These are phyloP conservation scores for Andrographis paniculata DNA, from an alignment of 305 asterid genomes.

Conservation along the genomic window DNA sequence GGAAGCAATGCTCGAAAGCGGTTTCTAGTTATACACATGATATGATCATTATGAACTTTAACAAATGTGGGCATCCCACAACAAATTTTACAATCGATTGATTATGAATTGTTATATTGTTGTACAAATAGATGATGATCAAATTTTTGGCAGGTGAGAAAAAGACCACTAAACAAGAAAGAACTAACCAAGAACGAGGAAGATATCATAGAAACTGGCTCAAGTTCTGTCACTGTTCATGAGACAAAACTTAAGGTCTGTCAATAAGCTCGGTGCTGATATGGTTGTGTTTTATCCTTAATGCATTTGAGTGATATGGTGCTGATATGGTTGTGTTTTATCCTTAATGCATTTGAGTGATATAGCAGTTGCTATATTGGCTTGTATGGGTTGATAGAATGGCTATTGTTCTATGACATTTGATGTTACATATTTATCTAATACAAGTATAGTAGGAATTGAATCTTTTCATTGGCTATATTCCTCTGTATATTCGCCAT, in stretches of 20 bases:
- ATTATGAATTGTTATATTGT: not conserved
- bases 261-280: not conserved
- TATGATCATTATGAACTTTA: too few species aligned
- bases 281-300: not conserved
- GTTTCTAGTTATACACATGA: too few species aligned
- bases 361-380: not conserved
- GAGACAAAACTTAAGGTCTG: slow-evolving; percentile 96
- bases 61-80: not conserved
- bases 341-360: not conserved
- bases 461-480: too few species aligned
- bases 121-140: slow-evolving; percentile 14
- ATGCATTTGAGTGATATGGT: not conserved
- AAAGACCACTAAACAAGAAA: slow-evolving; percentile 86
- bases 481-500: too few species aligned
- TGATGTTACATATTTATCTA: too few species aligned
- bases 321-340: not conserved
- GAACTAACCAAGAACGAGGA: slow-evolving; percentile 88
- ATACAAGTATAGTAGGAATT: too few species aligned
- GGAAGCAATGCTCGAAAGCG: too few species aligned
- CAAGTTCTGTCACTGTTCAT: slow-evolving; percentile 66
- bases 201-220: slow-evolving; percentile 76
- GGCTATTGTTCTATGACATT: not conserved
- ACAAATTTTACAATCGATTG: slow-evolving; percentile 5
- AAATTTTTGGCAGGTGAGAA: slow-evolving; percentile 66
- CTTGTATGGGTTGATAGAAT: not conserved